Evolutionary conservation across 345 rosid species (phyloP), one percentile per base, ranked within the genome.

Genomic region (Turnera subulata): DNA sequence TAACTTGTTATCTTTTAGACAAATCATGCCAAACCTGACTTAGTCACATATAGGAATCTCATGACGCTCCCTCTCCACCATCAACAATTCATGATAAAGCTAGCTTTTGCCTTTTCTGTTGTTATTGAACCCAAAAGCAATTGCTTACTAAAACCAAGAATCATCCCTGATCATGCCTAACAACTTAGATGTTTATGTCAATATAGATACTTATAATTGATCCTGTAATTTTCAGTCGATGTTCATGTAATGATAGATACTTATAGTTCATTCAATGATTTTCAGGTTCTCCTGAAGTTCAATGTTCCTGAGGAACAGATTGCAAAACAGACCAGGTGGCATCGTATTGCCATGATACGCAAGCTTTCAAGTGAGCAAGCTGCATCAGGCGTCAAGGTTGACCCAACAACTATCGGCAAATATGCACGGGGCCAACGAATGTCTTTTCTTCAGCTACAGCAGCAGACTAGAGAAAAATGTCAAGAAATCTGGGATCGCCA

Each of bases 401-500:
- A 89, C 70, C 91, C 96, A 57, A 82, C 96, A 63, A 86, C 99
- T 43, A 89, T 89, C 61, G 76, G 88, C 73, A 89, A 87, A 71
- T 93, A 89, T 84, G 99, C 99, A 46, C 96, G 94, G 59, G 99
- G 99, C 50, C 99, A 93, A 74, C 71, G 97, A 45, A 93, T 93
- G 99, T 93, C 99, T 60, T 93, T 85, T 73, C 86, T 89, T 64
- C 99, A 93, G 85, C 71, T 89, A 70, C 99, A 93, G 74, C 99
- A 93, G 63, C 97, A 93, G 78, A 91, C 97, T 53, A 85, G 99
- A 64, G 99, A 90, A 76, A 93, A 89, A 63, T 93, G 99, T 64
- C 97, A 89, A 78, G 99, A 93, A 69, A 93, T 93, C 59, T 93
- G 99, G 99, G 99, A 93, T 67, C 83, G 94, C 59, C 97, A 89